phyloP scores from a whole-genome alignment of 345 rosid genomes.

The Eucalyptus virginea region DNA sequence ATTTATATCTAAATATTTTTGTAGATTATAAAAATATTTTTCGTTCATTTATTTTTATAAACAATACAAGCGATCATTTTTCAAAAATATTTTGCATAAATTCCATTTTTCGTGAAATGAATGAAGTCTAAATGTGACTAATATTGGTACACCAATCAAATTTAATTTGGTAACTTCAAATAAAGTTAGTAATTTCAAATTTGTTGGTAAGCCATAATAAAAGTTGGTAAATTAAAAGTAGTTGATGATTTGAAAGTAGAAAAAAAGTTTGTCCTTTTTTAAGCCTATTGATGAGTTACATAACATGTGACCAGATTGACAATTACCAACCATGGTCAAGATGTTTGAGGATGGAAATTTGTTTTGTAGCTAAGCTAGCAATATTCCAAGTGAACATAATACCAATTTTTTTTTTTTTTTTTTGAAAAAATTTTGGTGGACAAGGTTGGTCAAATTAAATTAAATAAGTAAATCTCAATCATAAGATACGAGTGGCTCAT shows the following conservation, averaged over 20 bases:
- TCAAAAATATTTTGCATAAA: no score
- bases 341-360: neutral
- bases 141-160: no score
- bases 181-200: neutral
- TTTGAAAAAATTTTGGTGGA: no score
- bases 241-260: neutral
- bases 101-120: no score
- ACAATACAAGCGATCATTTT: no score
- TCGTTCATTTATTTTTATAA: no score
- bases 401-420: no score
- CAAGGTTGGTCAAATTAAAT: rapidly evolving
- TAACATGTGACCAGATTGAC: neutral
- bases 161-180: neutral
- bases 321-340: rapidly evolving
- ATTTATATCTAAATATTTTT: no score
- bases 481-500: rapidly evolving
- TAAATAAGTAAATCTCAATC: rapidly evolving
- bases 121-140: no score
- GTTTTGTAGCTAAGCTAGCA: no score
- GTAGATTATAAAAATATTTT: no score
- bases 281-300: neutral
- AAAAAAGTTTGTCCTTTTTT: rapidly evolving
- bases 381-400: rapidly evolving
- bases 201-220: neutral
- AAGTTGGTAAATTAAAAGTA: neutral